phyloP scores from a whole-genome alignment of 163 green algal genomes.

The Scenedesmus sp. region DNA sequence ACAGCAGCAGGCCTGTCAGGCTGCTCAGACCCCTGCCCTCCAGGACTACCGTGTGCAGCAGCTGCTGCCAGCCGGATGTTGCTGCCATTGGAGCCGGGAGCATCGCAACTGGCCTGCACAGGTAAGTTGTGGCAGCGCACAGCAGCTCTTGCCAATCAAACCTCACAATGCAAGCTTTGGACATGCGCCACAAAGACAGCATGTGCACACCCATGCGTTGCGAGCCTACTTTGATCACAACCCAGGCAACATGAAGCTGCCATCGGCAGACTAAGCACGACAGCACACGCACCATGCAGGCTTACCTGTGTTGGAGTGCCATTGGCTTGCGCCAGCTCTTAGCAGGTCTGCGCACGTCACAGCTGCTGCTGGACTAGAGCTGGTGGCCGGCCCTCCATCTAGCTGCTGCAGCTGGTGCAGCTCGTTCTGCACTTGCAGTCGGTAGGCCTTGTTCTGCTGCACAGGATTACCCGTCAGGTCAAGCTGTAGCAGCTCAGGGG shows the following conservation, averaged over 20 bases:
- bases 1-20: conserved; percentile 9
- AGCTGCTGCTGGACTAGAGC: background rate
- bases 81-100: background rate
- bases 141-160: background rate
- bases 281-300: background rate
- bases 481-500: conserved; percentile 57
- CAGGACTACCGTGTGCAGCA: conserved; percentile 37
- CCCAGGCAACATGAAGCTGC: too few relatives aligned
- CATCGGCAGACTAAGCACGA: background rate
- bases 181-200: background rate
- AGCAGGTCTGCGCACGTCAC: background rate
- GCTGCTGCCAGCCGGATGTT: background rate
- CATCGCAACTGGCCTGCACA: background rate
- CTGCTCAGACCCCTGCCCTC: background rate
- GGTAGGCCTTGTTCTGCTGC: conserved; percentile 73
- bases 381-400: conserved; percentile 50
- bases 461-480: conserved; percentile 71
- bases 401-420: conserved; percentile 59
- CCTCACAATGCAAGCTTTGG: background rate
- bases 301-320: conserved; percentile 31
- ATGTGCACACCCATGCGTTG: background rate
- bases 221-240: too few relatives aligned
- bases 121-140: background rate
- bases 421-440: conserved; percentile 45
- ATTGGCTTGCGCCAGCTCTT: background rate